These are phyloP conservation scores for Lactifluus rugatus DNA, from an alignment of 768 basidiomycete genomes.

Conservation along the genomic window DNA sequence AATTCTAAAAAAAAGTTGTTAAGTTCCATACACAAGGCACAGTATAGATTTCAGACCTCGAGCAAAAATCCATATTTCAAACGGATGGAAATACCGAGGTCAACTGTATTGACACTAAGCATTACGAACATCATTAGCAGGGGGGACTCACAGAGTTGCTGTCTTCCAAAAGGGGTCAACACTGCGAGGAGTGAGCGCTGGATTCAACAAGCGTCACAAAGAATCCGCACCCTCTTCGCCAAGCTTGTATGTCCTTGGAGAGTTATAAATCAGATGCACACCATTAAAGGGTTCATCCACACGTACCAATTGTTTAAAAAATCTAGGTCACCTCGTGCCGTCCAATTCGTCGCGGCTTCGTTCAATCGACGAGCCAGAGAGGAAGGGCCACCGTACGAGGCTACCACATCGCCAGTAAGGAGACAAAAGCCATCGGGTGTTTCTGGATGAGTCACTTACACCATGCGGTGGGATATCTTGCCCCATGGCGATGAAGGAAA, in stretches of 20 bases:
- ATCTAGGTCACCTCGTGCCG: slow-evolving; percentile 49
- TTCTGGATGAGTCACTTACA: slow-evolving; percentile 31
- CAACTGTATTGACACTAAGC: slow-evolving; percentile 23
- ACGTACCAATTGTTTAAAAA: slow-evolving; percentile 80
- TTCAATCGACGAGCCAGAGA: slow-evolving; percentile 49
- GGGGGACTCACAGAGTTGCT: slow-evolving; percentile 65
- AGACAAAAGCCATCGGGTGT: neutral
- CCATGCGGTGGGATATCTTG: slow-evolving; percentile 55
- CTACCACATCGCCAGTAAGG: slow-evolving; percentile 26
- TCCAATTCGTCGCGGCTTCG: slow-evolving; percentile 47
- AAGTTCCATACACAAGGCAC: slow-evolving; percentile 23
- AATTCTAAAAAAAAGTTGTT: slow-evolving; percentile 26
- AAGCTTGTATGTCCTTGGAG: slow-evolving; percentile 72
- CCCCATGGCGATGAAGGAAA: slow-evolving; percentile 75
- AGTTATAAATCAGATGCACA: neutral
- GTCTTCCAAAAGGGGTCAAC: slow-evolving; percentile 83
- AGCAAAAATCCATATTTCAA: slow-evolving; percentile 36
- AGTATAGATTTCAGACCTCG: slow-evolving; percentile 21
- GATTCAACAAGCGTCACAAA: neutral
- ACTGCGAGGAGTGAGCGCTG: slow-evolving; percentile 33
- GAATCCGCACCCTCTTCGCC: slow-evolving; percentile 62
- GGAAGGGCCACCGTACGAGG: slow-evolving; percentile 52
- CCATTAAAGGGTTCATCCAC: neutral
- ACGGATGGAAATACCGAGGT: slow-evolving; percentile 35
- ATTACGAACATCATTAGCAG: neutral